Base-by-base conservation (phyloP, 805 yeast genomes). In the Nakazawaea ernobii region DNA sequence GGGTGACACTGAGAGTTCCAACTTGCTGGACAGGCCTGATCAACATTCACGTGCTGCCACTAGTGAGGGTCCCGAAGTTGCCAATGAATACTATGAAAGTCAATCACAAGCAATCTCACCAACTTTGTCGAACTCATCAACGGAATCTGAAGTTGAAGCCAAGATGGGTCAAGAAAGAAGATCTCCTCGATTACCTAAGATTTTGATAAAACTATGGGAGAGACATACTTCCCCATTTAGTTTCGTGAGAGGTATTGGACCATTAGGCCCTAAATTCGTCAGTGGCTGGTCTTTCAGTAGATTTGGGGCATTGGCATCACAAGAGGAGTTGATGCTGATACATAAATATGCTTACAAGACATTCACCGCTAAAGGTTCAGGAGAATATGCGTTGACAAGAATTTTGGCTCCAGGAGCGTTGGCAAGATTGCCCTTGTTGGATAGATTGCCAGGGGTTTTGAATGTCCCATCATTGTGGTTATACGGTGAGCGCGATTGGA, bases 401-500 rank as follows among this genome's bases (percentile, higher is more conserved):
- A 53, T 82, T 0, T 64, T 82, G 37, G 83, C 77, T 0, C 77
- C 80, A 7, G 84, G 83, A 10, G 82, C 82, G 0, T 50, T 72
- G 20, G 76, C 86, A 0, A 71, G 75, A 52, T 59, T 77, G 35
- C 88, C 89, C 2, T 60, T 82, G 39, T 52, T 77, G 30, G 82
- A 77, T 52, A 68, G 87, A 54, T 61, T 72, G 54, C 80, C 69
- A 13, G 65, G 53, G 41, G 61, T 71, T 43, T 45, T 65, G 1
- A 50, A 54, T 14, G 52, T 76, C 13, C 79, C 79, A 3, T 69
- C 79, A 1, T 59, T 80, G 29, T 80, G 85, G 82, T 52, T 81
- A 24, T 82, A 82, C 55, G 89, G 89, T 8, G 86, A 81, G 50
- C 66, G 62, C 35, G 89, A 82, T 59, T 82, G 89, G 89, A 82